Base-by-base conservation (phyloP, 805 yeast species). In the Metschnikowia kunwiensis region DNA sequence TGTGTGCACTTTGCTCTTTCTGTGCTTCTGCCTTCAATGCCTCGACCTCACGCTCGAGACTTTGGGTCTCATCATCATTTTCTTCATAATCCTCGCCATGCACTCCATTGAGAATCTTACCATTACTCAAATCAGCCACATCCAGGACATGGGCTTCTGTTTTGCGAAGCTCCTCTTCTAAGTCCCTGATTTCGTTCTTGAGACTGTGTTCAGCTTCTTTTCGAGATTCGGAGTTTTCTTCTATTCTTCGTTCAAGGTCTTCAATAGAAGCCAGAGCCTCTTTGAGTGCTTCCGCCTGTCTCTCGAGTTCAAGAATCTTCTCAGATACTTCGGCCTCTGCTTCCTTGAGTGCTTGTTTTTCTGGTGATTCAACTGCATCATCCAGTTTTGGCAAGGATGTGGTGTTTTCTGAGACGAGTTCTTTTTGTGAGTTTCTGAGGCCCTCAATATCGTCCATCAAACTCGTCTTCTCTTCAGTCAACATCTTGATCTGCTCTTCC, bases 401-500 rank as follows among this genome's bases (percentile, higher is more conserved):
- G n/a, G n/a, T n/a, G n/a, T n/a, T n/a, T n/a, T n/a, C n/a, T n/a
- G n/a, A n/a, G n/a, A n/a, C n/a, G n/a, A 14, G 14, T 11, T 17
- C 15, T 11, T 27, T 7, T 5, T 9, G 8, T 14, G n/a, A 17
- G 12, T 16, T 17, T 13, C 13, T 27, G 11, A 35, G 11, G 9
- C 16, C 24, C 11, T 25, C 22, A 21, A 34, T 13, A 4, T 27
- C 32, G 12, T n/a, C 17, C 24, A 28, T n/a, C 13, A 34, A 19
- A 10, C 10, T 14, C 5, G 15, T 20, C 14, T 29, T 22, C 20
- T 34, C 24, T 5, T 15, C 13, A 2, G 9, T 14, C 24, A 29
- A 28, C 18, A 8, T 14, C 5, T 14, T 29, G 18, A 34, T 17
- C 10, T 22, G 13, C 11, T 18, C 13, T 15, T 24, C 32, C 11